Evolutionary conservation across 2,329 filamentous ascomycete genomes (phyloP).

Genomic region (Penicillium sp.): DNA sequence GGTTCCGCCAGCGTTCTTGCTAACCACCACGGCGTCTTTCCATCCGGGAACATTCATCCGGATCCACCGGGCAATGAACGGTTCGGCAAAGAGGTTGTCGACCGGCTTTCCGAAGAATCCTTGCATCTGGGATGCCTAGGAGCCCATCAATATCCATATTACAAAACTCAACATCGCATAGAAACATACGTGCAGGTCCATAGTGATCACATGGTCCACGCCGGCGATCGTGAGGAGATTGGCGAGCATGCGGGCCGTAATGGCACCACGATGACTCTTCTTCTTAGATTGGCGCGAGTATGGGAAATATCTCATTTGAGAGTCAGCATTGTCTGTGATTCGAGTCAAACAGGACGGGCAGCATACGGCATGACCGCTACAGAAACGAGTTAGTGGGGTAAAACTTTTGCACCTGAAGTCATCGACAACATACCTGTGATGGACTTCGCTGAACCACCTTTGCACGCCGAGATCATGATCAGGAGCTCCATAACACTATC

Average conservation of each 20-base stretch:
- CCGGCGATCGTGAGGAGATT: slow-evolving; percentile 89
- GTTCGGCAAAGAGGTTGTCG: slow-evolving; percentile 93
- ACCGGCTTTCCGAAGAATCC: slow-evolving; percentile 97
- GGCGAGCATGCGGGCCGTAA: slow-evolving; percentile 92
- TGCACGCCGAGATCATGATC: slow-evolving; percentile 98
- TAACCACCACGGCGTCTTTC: slow-evolving; percentile 86
- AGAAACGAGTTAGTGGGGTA: slow-evolving; percentile 13
- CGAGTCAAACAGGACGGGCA: slow-evolving; percentile 24
- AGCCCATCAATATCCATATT: slow-evolving; percentile 13
- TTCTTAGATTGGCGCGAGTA: slow-evolving; percentile 99
- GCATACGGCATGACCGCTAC: slow-evolving; percentile 43
- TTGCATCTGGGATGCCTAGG: slow-evolving; percentile 84
- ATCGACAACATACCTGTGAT: slow-evolving; percentile 64
- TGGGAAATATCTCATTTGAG: slow-evolving; percentile 66
- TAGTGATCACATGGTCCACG: slow-evolving; percentile 93
- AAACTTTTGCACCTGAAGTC: not conserved
- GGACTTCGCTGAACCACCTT: slow-evolving; percentile 91
- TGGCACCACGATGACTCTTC: slow-evolving; percentile 91
- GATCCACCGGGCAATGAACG: slow-evolving; percentile 91
- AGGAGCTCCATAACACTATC: slow-evolving; percentile 98
- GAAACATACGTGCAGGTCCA: slow-evolving; percentile 70
- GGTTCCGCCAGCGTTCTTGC: slow-evolving; percentile 94
- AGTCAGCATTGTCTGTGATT: slow-evolving; percentile 31
- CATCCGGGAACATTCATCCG: slow-evolving; percentile 76
- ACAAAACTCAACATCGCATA: slow-evolving; percentile 1